phyloP scores from a whole-genome alignment of 1,284 basidiomycete genomes.

The Puccinia coronata region DNA sequence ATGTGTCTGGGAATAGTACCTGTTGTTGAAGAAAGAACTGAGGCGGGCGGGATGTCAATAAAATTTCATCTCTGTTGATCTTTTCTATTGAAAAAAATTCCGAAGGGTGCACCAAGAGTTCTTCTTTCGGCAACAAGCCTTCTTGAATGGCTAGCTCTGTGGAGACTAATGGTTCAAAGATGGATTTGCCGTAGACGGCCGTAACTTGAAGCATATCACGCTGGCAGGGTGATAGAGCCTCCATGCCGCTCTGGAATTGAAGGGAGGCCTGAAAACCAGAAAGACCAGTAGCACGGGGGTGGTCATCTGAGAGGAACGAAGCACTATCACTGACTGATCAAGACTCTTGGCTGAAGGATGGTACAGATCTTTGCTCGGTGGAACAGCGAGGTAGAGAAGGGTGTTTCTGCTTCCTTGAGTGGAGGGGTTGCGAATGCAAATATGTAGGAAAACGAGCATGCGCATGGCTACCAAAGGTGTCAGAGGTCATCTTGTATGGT shows the following conservation, averaged over 20 bases:
- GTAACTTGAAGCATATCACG: slow-evolving; percentile 11
- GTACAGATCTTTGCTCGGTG: background rate
- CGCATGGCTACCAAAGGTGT: background rate
- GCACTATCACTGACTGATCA: background rate
- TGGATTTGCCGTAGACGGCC: slow-evolving; percentile 9
- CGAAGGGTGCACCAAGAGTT: background rate
- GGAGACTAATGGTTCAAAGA: slow-evolving; percentile 5
- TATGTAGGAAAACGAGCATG: background rate
- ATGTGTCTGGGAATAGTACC: background rate
- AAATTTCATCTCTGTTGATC: background rate
- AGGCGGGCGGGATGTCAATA: background rate
- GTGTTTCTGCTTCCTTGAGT: too few species aligned
- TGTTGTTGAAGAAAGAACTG: background rate
- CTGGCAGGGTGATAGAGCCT: background rate
- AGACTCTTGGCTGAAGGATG: background rate
- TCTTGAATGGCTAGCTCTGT: background rate
- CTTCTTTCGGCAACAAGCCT: background rate
- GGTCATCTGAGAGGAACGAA: background rate
- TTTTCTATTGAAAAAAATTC: background rate
- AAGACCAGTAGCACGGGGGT: background rate
- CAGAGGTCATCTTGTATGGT: background rate
- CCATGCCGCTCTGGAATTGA: background rate
- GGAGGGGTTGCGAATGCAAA: background rate
- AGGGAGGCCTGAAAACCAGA: background rate
- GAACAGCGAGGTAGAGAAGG: background rate